phyloP scores from a whole-genome alignment of 495 filamentous ascomycete genomes.

The Lepraria neglecta region DNA sequence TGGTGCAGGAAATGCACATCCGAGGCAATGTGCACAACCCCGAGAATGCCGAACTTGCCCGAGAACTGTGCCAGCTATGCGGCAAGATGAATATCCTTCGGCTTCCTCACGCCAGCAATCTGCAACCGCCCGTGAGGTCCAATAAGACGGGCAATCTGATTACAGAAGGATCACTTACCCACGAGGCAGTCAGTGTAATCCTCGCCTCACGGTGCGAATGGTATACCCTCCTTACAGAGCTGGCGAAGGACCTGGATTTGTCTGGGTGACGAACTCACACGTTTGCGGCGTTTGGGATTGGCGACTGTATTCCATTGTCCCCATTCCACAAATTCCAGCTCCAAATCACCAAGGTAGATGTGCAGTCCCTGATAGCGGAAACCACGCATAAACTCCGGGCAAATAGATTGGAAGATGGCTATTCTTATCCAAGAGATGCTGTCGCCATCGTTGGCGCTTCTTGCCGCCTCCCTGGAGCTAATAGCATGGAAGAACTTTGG shows the following conservation, averaged over 20 bases:
- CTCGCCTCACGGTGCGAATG: conserved; percentile 36
- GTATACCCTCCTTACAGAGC: conserved; percentile 29
- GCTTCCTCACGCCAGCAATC: conserved; percentile 23
- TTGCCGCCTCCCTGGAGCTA: conserved; percentile 36
- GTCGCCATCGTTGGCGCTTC: conserved; percentile 44
- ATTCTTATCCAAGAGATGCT: conserved; percentile 11
- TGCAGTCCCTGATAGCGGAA: conserved; percentile 8
- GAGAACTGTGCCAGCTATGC: conserved; percentile 27
- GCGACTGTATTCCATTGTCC: conserved; percentile 31
- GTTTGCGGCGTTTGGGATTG: conserved; percentile 32
- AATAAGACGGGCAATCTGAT: conserved; percentile 27
- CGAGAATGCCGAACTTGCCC: conserved; percentile 28
- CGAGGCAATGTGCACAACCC: conserved; percentile 34
- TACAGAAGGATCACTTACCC: conserved; percentile 26
- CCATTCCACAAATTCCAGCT: conserved; percentile 31
- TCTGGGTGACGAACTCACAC: conserved; percentile 17
- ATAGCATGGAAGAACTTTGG: conserved; percentile 41
- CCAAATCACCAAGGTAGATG: conserved; percentile 27
- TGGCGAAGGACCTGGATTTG: conserved; percentile 29
- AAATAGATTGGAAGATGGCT: conserved; percentile 10
- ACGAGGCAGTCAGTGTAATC: conserved; percentile 29
- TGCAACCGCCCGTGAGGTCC: conserved; percentile 29
- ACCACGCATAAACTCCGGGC: background rate
- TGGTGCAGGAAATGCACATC: conserved; percentile 13
- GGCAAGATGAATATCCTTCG: conserved; percentile 16